Conservation (phyloP, 352 stramenopile species). For the Globisporangium alternatum region DNA sequence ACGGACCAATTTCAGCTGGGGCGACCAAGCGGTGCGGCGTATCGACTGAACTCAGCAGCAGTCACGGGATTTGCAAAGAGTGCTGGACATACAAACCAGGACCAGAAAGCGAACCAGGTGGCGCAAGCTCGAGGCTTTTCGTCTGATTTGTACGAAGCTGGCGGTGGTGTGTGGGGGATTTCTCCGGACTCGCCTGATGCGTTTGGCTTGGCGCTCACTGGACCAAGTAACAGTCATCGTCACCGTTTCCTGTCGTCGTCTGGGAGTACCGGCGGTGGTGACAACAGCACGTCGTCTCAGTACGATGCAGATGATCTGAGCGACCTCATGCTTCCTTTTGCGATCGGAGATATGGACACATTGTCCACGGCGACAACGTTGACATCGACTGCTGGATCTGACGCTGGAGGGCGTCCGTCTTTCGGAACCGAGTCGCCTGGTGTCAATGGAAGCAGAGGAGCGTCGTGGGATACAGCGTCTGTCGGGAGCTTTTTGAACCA, state of each 20-base stretch:
- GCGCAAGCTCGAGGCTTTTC: slow-evolving; percentile 48
- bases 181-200: slow-evolving; percentile 64
- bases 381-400: slow-evolving; percentile 36
- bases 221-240: slow-evolving; percentile 24
- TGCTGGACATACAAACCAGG: slow-evolving; percentile 10
- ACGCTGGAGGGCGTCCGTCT: slow-evolving; percentile 10
- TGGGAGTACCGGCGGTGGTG: slow-evolving; percentile 18
- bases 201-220: slow-evolving; percentile 54
- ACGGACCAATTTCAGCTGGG: slow-evolving; percentile 47
- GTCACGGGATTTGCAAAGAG: slow-evolving; percentile 13
- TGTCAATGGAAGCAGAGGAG: slow-evolving; percentile 10
- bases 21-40: slow-evolving; percentile 12
- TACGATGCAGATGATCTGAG: slow-evolving; percentile 26
- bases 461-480: slow-evolving; percentile 50
- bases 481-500: slow-evolving; percentile 80
- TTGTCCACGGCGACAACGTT: slow-evolving; percentile 42
- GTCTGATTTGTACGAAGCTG: slow-evolving; percentile 59
- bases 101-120: slow-evolving; percentile 9
- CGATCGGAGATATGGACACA: slow-evolving; percentile 36
- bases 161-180: slow-evolving; percentile 54
- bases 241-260: slow-evolving; percentile 44
- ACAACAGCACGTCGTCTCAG: slow-evolving; percentile 18
- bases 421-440: slow-evolving; percentile 20
- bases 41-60: slow-evolving; percentile 7
- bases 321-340: slow-evolving; percentile 70